Percentiles rank a stretch among this genome's conserved stretches.
Conservation (phyloP, 306 rosid genomes). For the Hippophae gyantsensis region DNA sequence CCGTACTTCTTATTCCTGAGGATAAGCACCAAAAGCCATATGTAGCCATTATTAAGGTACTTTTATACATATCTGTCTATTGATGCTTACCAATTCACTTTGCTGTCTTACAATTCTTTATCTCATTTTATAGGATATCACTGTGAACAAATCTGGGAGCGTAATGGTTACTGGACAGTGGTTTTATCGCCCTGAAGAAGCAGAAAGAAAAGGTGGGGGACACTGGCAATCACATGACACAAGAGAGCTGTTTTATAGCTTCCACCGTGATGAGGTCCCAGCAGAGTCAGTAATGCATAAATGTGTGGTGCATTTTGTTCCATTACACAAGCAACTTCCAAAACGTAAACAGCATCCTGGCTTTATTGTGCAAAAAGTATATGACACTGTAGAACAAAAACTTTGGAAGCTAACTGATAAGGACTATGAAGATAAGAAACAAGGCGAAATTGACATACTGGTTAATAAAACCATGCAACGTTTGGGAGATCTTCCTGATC, state of each 20-base stretch:
- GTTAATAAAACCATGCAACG: constrained; percentile 67
- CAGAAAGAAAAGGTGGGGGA: constrained; percentile 74
- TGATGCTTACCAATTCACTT: constrained; percentile 8
- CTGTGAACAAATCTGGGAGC: constrained; percentile 41
- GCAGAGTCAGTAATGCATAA: constrained; percentile 96
- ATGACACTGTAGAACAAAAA: constrained; percentile 77
- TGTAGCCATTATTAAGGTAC: constrained; percentile 88
- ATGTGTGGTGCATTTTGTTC: constrained; percentile 89
- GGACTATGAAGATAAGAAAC: constrained; percentile 72
- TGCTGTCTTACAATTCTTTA: background rate
- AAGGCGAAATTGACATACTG: constrained; percentile 74
- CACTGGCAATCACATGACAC: constrained; percentile 88
- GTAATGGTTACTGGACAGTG: constrained; percentile 81
- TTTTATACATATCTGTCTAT: background rate
- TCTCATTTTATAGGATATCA: constrained; percentile 42
- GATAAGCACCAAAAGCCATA: constrained; percentile 64
- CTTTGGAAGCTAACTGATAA: constrained; percentile 89
- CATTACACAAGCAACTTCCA: constrained; percentile 73
- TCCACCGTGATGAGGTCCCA: constrained; percentile 90
- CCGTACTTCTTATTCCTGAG: constrained; percentile 79
- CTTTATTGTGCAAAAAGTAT: constrained; percentile 82
- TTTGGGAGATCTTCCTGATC: constrained; percentile 62
- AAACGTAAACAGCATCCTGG: constrained; percentile 83
- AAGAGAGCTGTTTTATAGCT: constrained; percentile 89
- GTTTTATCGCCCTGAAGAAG: constrained; percentile 99